Evolutionary conservation across 192 early-diverging fungal genomes (phyloP).

Genomic region (Podila verticillata): DNA sequence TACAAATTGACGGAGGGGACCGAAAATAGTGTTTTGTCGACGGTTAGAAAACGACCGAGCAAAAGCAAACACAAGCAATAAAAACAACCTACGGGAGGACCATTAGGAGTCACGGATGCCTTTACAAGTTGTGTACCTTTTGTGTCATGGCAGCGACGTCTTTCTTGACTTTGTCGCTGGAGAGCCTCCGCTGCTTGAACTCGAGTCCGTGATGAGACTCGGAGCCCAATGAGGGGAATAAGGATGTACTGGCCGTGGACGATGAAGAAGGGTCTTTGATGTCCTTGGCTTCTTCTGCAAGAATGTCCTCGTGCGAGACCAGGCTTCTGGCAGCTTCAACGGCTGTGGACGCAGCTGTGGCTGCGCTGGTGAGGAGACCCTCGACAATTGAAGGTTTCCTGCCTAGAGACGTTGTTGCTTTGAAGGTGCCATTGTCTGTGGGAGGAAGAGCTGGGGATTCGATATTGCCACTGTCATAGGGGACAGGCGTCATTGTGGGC

Average conservation of each 20-base stretch:
- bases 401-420: background rate
- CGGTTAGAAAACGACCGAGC: too few species aligned
- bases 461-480: too few species aligned
- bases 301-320: background rate
- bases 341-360: constrained; percentile 9
- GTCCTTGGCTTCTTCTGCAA: background rate
- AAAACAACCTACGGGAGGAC: too few species aligned
- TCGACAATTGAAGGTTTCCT: constrained; percentile 20
- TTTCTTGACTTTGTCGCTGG: background rate
- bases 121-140: background rate
- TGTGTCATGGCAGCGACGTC: background rate
- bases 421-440: background rate
- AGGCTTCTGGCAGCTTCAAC: constrained; percentile 15
- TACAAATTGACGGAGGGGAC: too few species aligned
- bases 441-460: background rate
- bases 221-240: background rate
- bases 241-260: background rate
- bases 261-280: background rate
- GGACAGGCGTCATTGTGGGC: background rate
- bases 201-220: constrained; percentile 25
- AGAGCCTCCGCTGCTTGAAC: constrained; percentile 19
- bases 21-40: too few species aligned
- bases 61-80: too few species aligned
- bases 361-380: constrained; percentile 4
- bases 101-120: too few species aligned